These are phyloP conservation scores for Venturiaceae sp. DNA, from an alignment of 2,329 filamentous ascomycete genomes.

Conservation along the genomic window DNA sequence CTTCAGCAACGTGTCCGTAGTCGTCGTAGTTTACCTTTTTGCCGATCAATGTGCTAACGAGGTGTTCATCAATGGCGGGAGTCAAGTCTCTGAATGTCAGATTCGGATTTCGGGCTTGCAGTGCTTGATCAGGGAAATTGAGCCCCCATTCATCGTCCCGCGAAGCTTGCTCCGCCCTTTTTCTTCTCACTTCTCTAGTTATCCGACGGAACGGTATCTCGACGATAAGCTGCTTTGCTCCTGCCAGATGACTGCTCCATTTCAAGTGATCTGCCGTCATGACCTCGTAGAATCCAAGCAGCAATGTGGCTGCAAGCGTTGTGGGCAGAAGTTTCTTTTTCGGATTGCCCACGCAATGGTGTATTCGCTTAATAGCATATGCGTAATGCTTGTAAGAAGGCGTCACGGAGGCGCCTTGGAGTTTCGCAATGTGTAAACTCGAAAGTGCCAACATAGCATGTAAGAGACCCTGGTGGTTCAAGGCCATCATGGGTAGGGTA, in stretches of 20 bases:
- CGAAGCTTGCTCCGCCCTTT: conserved; percentile 36
- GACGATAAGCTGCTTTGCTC: conserved; percentile 69
- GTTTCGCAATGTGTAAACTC: conserved; percentile 77
- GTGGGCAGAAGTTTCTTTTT: conserved; percentile 58
- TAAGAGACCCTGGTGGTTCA: conserved; percentile 76
- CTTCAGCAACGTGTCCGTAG: conserved; percentile 37
- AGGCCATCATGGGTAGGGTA: conserved; percentile 72
- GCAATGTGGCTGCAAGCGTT: conserved; percentile 77
- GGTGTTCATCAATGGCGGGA: conserved; percentile 26
- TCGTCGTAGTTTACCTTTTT: conserved; percentile 48
- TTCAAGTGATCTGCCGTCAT: conserved; percentile 91
- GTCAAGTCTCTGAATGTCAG: conserved; percentile 10
- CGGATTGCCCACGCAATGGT: conserved; percentile 59
- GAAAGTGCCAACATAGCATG: conserved; percentile 85
- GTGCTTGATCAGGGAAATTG: conserved; percentile 8
- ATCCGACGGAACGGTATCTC: conserved; percentile 73
- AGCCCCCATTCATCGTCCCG: not conserved
- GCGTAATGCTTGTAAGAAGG: conserved; percentile 90
- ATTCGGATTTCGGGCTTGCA: not conserved
- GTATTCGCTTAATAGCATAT: conserved; percentile 68
- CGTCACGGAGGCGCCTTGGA: conserved; percentile 64
- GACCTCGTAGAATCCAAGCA: conserved; percentile 88
- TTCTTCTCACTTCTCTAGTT: conserved; percentile 58
- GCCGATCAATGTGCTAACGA: conserved; percentile 51
- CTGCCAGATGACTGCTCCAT: conserved; percentile 88